Percentiles rank a stretch among this genome's conserved stretches.
phyloP scores from a whole-genome alignment of 345 rosid genomes.

The Punica granatum region DNA sequence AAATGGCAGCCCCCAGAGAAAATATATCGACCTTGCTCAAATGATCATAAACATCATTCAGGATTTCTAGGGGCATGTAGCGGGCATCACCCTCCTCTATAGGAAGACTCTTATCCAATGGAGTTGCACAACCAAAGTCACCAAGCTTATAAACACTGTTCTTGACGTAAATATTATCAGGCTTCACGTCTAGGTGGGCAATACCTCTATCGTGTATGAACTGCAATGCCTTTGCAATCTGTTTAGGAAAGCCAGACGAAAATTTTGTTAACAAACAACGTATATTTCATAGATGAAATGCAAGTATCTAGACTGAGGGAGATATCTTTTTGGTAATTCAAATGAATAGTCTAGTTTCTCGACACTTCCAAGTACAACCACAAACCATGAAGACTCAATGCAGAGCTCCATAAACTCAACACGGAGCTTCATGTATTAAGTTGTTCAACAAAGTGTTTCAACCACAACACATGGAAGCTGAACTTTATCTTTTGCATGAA shows the following conservation, averaged over 20 bases:
- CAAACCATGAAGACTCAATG: too few species aligned
- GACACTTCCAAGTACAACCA: not conserved
- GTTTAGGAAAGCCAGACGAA: conserved; percentile 6
- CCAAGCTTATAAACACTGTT: conserved; percentile 79
- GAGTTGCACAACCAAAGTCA: conserved; percentile 95
- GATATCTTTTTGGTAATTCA: not conserved
- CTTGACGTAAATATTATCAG: conserved; percentile 89
- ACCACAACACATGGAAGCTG: not conserved
- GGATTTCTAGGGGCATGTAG: conserved; percentile 97
- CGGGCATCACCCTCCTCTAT: conserved; percentile 98
- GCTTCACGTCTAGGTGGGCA: conserved; percentile 95
- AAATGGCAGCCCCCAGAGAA: conserved; percentile 73
- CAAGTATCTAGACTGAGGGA: not conserved
- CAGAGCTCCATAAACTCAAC: too few species aligned
- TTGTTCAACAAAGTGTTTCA: not conserved
- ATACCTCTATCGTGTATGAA: conserved; percentile 74
- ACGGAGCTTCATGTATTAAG: not conserved
- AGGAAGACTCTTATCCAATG: conserved; percentile 68
- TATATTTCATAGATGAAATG: not conserved
- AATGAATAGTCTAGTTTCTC: not conserved
- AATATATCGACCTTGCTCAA: conserved; percentile 92
- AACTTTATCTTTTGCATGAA: not conserved
- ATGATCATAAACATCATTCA: conserved; percentile 76
- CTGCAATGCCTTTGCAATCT: conserved; percentile 82
- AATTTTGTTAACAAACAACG: not conserved